Percentiles rank a stretch among this genome's conserved stretches.
Evolutionary conservation across 1,139 yeast genomes (phyloP).

Genomic region (Martiniozyma asiatica): DNA sequence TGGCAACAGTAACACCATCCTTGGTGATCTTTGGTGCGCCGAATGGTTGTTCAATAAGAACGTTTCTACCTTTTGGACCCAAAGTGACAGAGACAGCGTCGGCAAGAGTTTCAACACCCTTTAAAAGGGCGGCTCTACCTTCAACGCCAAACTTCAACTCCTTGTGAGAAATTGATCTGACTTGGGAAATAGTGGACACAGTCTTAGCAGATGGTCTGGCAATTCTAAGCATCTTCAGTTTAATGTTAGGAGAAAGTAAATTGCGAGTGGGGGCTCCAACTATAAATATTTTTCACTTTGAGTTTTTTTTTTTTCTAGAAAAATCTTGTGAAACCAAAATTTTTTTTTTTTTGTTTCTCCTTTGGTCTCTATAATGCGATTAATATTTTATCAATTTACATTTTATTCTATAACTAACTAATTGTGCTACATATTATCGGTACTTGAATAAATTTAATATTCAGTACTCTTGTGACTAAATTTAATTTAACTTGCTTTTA

Average conservation of each 20-base stretch:
- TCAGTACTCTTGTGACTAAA: too few species aligned
- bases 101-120: constrained; percentile 94
- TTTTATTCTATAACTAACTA: constrained; percentile 2
- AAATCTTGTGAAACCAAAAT: too few species aligned
- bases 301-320: too few species aligned
- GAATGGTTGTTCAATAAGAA: constrained; percentile 89
- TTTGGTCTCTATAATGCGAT: too few species aligned
- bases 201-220: constrained; percentile 34
- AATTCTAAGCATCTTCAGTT: constrained; percentile 41
- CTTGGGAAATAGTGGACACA: constrained; percentile 31
- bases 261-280: too few species aligned
- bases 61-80: constrained; percentile 98
- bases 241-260: not conserved
- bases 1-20: constrained; percentile 98
- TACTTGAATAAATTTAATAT: too few species aligned
- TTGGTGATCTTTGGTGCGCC: constrained; percentile 98
- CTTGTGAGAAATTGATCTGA: constrained; percentile 69
- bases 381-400: not conserved
- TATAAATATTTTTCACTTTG: too few species aligned
- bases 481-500: too few species aligned
- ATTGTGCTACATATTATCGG: not conserved
- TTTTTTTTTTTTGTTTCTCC: too few species aligned
- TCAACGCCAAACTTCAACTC: constrained; percentile 97
- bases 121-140: constrained; percentile 92
- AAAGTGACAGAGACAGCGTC: constrained; percentile 95